Conservation (phyloP, 192 early-diverging fungal species). For the Entomortierella chlamydospora region DNA sequence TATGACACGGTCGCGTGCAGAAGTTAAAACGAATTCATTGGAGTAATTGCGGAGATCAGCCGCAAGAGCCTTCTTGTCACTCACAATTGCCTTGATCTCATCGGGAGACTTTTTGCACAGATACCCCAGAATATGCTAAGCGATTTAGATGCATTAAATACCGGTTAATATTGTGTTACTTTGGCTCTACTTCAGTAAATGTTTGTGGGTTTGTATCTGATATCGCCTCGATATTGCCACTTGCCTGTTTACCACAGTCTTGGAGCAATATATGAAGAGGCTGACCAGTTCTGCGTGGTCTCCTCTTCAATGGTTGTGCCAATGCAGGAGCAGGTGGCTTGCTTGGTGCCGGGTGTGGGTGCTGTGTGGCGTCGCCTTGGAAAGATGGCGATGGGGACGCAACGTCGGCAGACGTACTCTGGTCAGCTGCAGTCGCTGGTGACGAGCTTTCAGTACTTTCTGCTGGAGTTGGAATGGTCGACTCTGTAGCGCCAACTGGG, state of each 20-base stretch:
- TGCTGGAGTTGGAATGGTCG: slow-evolving; percentile 6
- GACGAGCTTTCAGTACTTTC: slow-evolving; percentile 18
- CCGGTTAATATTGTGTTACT: neutral
- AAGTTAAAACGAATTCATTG: slow-evolving; percentile 55
- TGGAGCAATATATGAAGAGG: slow-evolving; percentile 53
- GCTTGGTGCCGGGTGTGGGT: neutral
- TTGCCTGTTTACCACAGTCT: slow-evolving; percentile 54
- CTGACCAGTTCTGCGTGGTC: slow-evolving; percentile 48
- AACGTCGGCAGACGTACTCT: neutral
- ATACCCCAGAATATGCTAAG: slow-evolving; percentile 57
- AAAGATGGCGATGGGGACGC: slow-evolving; percentile 5
- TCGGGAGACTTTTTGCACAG: slow-evolving; percentile 59
- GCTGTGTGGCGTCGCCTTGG: slow-evolving; percentile 4
- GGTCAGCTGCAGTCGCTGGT: neutral
- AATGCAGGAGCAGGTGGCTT: slow-evolving; percentile 18
- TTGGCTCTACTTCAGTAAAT: neutral
- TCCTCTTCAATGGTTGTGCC: slow-evolving; percentile 24
- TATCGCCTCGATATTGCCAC: too few species aligned
- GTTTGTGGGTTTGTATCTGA: neutral
- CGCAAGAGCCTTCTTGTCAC: slow-evolving; percentile 54
- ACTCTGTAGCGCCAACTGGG: neutral
- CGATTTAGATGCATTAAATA: neutral
- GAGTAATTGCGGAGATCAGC: slow-evolving; percentile 57
- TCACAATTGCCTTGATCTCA: slow-evolving; percentile 54
- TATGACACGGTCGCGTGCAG: slow-evolving; percentile 56